Percentiles rank a stretch among this genome's conserved stretches.
Evolutionary conservation across 169 alveolate species (phyloP).

Genomic region (Prorocentrum cordatum): DNA sequence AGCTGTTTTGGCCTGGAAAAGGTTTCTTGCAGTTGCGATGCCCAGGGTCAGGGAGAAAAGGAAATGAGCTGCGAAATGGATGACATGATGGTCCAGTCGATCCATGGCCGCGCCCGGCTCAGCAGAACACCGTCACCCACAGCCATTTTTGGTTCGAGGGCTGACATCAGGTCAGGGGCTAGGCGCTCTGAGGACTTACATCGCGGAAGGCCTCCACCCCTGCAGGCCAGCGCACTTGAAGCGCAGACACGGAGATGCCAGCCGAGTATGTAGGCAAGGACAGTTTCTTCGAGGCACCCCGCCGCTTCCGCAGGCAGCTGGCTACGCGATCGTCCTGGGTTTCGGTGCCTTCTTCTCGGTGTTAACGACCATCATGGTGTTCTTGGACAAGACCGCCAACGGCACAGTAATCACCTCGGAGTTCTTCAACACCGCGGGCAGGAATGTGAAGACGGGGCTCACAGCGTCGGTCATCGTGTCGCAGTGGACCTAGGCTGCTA

Average conservation of each 20-base stretch:
- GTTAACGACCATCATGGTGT: neutral
- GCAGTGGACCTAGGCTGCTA: conserved; percentile 69
- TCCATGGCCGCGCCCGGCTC: too few species aligned
- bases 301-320: conserved; percentile 7
- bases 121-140: too few species aligned
- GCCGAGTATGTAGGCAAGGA: neutral
- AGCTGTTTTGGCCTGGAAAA: too few species aligned
- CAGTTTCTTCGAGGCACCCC: conserved; percentile 18
- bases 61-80: too few species aligned
- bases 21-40: too few species aligned
- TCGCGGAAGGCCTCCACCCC: too few species aligned
- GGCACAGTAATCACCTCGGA: conserved; percentile 27
- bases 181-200: too few species aligned
- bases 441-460: conserved; percentile 33
- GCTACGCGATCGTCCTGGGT: conserved; percentile 31
- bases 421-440: conserved; percentile 60
- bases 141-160: too few species aligned
- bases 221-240: too few species aligned
- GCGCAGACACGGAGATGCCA: neutral
- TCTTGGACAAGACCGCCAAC: conserved; percentile 14
- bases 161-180: too few species aligned
- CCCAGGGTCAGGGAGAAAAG: too few species aligned
- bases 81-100: too few species aligned
- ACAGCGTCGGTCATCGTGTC: conserved; percentile 60
- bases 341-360: conserved; percentile 50